Base-by-base conservation (phyloP, 495 filamentous ascomycete genomes). In the Penicillium longicatenatum region DNA sequence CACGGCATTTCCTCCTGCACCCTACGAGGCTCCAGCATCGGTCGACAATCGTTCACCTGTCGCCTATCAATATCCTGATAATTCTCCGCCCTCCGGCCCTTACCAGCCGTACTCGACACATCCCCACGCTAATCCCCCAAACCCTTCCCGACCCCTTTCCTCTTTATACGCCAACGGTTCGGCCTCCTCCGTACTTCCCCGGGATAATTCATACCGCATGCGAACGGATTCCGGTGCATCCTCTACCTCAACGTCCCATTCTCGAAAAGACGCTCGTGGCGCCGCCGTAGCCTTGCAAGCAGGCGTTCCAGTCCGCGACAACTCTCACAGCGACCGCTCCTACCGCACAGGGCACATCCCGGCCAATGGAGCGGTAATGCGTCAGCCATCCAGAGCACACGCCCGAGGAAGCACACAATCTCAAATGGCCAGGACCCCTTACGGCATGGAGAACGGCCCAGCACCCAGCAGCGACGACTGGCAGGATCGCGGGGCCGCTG, bases 401-500 rank as follows among this genome's bases (percentile, higher is more conserved):
- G 67, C 77, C 65, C 67, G 74, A 59, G 57, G 65, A 44, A 68
- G 64, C 53, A 83, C 81, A 35, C 76, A 83, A 26, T 67, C 85
- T 46, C 88, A 88, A 52, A 82, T 86, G 41, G 63, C 75, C 12
- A 77, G 75, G 12, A 70, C 77, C 7, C 79, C 82, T 22, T 88
- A 91, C 62, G 79, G 72, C 24, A 64, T 82, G 50, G 90, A 94
- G 63, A 82, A 85, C 46, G 86, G 84, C 4, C 82, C 84, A 6
- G 67, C 83, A 24, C 72, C 84, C 4, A 92, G 86, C 66, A 93
- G 86, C 67, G 93, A 97, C 54, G 93, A 97, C 46, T 97, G 94
- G 94, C 89, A 96, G 71, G 94, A 98, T 20, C 87, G 86, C 52
- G 93, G 94, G 39, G 94, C 94, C 5, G 90, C 94, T 1, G 84